Conservation (phyloP, 2,329 filamentous ascomycete species). For the Peltaster fructicola region DNA sequence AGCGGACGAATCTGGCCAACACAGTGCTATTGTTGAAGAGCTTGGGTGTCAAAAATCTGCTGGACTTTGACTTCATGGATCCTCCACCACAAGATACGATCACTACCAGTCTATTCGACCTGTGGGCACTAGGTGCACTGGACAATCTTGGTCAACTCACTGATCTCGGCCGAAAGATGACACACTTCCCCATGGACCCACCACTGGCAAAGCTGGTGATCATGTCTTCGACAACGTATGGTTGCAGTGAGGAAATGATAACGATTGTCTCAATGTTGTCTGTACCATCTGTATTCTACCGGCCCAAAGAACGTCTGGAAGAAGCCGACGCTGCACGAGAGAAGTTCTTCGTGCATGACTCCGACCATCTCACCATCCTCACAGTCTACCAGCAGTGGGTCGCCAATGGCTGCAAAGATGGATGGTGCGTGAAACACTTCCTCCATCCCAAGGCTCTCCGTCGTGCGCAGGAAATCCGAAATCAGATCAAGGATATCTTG, state of each 20-base stretch:
- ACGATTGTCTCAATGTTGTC: conserved; percentile 97
- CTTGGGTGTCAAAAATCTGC: conserved; percentile 76
- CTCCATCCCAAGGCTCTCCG: conserved; percentile 87
- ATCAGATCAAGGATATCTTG: conserved; percentile 90
- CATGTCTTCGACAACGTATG: conserved; percentile 56
- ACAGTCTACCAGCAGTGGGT: conserved; percentile 96
- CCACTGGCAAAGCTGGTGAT: conserved; percentile 89
- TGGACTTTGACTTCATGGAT: conserved; percentile 99
- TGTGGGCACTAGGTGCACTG: conserved; percentile 87
- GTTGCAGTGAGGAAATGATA: conserved; percentile 92
- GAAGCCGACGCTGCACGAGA: conserved; percentile 90
- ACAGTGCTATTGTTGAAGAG: conserved; percentile 90
- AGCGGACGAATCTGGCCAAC: conserved; percentile 87
- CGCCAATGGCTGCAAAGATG: conserved; percentile 71
- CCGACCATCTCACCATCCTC: conserved; percentile 85
- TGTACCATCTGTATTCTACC: conserved; percentile 90
- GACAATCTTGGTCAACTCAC: conserved; percentile 91
- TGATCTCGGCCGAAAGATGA: conserved; percentile 76
- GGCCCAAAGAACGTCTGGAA: conserved; percentile 89
- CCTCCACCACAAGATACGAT: conserved; percentile 96
- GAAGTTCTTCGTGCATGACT: conserved; percentile 97
- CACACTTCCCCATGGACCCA: conserved; percentile 94
- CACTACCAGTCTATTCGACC: conserved; percentile 87
- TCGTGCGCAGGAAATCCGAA: conserved; percentile 80
- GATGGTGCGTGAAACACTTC: conserved; percentile 87